A percentile compares a stretch with the other conserved stretches of the same genome.
phyloP scores from a whole-genome alignment of 176 grass and related monocot species.

The Oryza coarctata region DNA sequence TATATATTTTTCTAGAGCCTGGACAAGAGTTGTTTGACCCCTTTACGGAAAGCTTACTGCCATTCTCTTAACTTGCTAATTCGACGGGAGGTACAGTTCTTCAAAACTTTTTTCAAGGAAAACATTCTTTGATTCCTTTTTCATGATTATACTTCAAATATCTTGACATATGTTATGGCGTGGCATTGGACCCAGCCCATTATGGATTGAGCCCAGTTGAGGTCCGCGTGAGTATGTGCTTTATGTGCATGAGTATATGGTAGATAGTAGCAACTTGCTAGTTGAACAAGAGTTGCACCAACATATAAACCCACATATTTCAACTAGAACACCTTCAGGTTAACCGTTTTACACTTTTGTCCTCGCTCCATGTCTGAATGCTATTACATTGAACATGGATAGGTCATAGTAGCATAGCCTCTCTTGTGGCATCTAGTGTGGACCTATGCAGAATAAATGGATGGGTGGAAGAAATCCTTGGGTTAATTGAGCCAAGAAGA shows the following conservation, averaged over 20 bases:
- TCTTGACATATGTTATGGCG: background rate
- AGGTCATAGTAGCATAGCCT: too few species aligned
- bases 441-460: too few species aligned
- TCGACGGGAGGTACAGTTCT: constrained; percentile 72
- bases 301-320: too few species aligned
- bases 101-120: background rate
- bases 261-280: background rate
- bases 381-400: too few species aligned
- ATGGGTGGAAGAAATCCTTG: too few species aligned
- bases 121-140: background rate
- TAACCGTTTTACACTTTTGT: too few species aligned
- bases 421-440: too few species aligned
- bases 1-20: constrained; percentile 63
- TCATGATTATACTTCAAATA: background rate
- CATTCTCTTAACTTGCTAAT: constrained; percentile 91
- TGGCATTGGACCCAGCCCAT: background rate
- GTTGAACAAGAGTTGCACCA: too few species aligned
- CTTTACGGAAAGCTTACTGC: constrained; percentile 88
- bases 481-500: too few species aligned
- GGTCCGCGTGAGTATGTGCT: background rate
- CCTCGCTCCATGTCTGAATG: too few species aligned
- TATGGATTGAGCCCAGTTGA: background rate
- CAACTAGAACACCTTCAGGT: too few species aligned
- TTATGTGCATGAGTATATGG: background rate
- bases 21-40: constrained; percentile 85